phyloP scores from a whole-genome alignment of 2,329 filamentous ascomycete genomes.

The Dichotomopilus funicola region DNA sequence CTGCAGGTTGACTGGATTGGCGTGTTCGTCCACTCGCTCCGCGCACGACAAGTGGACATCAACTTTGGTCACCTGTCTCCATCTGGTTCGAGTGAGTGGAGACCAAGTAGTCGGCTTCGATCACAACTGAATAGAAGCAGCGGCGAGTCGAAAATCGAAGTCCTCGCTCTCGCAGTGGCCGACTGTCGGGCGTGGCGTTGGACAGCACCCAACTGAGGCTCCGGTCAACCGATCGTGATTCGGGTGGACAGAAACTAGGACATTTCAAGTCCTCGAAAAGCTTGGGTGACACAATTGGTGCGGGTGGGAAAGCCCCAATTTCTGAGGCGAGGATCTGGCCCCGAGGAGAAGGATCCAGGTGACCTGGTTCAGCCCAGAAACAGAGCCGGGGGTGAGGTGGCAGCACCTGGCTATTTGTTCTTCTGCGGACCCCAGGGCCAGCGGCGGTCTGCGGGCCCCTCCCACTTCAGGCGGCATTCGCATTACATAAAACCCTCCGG shows the following conservation, averaged over 20 bases:
- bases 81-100: conserved; percentile 15
- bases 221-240: conserved; percentile 3
- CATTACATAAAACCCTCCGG: conserved; percentile 45
- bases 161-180: too few relatives aligned
- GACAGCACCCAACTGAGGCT: not conserved
- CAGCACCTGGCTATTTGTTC: conserved; percentile 23
- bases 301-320: conserved; percentile 9
- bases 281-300: not conserved
- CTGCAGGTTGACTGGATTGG: conserved; percentile 23
- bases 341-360: conserved; percentile 18
- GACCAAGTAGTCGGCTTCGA: conserved; percentile 12
- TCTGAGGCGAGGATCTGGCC: conserved; percentile 11
- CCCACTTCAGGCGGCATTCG: conserved; percentile 31
- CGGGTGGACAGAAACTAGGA: not conserved
- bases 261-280: not conserved
- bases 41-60: conserved; percentile 6
- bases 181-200: not conserved
- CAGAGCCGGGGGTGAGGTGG: conserved; percentile 18
- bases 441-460: conserved; percentile 23
- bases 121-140: not conserved
- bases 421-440: conserved; percentile 16
- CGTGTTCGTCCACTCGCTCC: conserved; percentile 5
- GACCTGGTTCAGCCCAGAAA: conserved; percentile 22
- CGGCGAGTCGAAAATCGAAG: conserved; percentile 2
- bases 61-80: conserved; percentile 8